Evolutionary conservation across 768 basidiomycete species (phyloP).

Genomic region (Pulveroboletus ravenelii): DNA sequence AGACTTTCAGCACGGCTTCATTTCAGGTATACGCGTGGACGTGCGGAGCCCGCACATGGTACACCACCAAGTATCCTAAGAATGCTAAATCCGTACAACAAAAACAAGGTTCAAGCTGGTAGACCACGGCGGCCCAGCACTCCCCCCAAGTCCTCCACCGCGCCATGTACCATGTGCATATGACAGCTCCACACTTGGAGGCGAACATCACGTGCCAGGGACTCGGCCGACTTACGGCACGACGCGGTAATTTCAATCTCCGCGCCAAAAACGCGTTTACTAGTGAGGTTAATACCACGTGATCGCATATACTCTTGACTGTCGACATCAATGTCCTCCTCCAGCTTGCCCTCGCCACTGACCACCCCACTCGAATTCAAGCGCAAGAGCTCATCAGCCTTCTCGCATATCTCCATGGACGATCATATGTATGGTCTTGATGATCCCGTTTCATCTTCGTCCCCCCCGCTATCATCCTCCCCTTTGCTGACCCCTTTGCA

Average conservation of each 20-base stretch:
- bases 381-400: slow-evolving; percentile 23
- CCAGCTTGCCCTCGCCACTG: slow-evolving; percentile 5
- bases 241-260: slow-evolving; percentile 24
- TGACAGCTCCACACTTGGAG: no score
- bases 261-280: slow-evolving; percentile 34
- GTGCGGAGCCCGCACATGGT: no score
- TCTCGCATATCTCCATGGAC: slow-evolving; percentile 5
- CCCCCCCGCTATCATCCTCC: slow-evolving; percentile 20
- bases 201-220: no score
- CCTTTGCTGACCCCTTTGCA: slow-evolving; percentile 15
- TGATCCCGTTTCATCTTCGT: slow-evolving; percentile 9
- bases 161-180: no score
- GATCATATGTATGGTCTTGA: neutral
- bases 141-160: no score
- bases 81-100: no score
- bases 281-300: slow-evolving; percentile 21
- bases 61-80: no score
- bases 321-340: slow-evolving; percentile 27
- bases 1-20: neutral
- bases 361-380: slow-evolving; percentile 18
- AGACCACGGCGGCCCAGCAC: no score
- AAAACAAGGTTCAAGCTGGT: no score
- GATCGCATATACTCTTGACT: slow-evolving; percentile 28
- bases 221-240: slow-evolving; percentile 10
- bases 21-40: no score